phyloP scores from a whole-genome alignment of 176 grass and related monocot genomes.

The sorghum (Sorghum bicolor) region Sorghum_bicolor_NCBIv3 NC_012872.2:68657001-68657500 shows the following conservation, averaged over 20 bases:
- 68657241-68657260: conserved; percentile 85
- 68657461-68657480: too few relatives aligned
- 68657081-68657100: conserved; percentile 20
- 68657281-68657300: conserved; percentile 66
- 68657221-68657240: conserved; percentile 69
- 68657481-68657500: too few relatives aligned
- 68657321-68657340: conserved; percentile 33
- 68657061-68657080: not conserved
- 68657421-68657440: too few relatives aligned
- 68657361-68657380: not conserved
- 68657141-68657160: conserved; percentile 17
- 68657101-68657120: not conserved
- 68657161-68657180: conserved; percentile 35
- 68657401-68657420: not conserved
- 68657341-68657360: not conserved
- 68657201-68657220: conserved; percentile 47
- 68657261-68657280: conserved; percentile 74
- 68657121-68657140: conserved; percentile 9
- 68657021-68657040: conserved; percentile 32
- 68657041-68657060: not conserved
- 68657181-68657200: conserved; percentile 78
- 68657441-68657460: too few relatives aligned
- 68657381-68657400: not conserved
- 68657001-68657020: conserved; percentile 7
- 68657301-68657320: conserved; percentile 62